Percentiles rank a stretch among this genome's conserved stretches.
phyloP scores from a whole-genome alignment of 257 asterid species.

The Galeopsis tetrahit region DNA sequence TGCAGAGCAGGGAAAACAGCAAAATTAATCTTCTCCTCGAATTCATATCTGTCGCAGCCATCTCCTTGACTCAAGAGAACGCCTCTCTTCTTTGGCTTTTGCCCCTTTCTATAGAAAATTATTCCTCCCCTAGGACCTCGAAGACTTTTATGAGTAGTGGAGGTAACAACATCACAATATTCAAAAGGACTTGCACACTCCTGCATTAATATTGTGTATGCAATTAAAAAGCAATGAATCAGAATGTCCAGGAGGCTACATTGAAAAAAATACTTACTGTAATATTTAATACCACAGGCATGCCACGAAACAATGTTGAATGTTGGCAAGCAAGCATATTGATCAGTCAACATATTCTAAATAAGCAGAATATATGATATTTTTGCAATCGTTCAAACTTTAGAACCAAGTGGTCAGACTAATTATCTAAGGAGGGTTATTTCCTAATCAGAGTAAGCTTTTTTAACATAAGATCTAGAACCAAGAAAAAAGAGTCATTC shows the following conservation, averaged over 20 bases:
- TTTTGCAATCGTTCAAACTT: background rate
- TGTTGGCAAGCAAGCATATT: constrained; percentile 9
- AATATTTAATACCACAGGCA: constrained; percentile 17
- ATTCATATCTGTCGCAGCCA: constrained; percentile 73
- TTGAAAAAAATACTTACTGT: background rate
- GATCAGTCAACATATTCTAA: background rate
- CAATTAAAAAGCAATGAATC: constrained; percentile 14
- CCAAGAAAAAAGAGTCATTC: background rate
- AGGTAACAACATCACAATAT: constrained; percentile 79
- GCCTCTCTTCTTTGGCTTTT: constrained; percentile 76
- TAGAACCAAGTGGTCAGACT: background rate
- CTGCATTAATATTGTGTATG: constrained; percentile 42
- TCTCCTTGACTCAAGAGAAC: constrained; percentile 76
- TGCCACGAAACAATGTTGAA: background rate
- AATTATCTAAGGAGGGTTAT: background rate
- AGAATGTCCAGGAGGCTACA: constrained; percentile 13
- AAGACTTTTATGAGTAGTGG: constrained; percentile 94
- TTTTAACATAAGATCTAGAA: constrained; percentile 5
- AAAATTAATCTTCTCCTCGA: constrained; percentile 86
- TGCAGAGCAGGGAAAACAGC: constrained; percentile 91
- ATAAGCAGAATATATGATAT: background rate
- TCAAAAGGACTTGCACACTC: constrained; percentile 81
- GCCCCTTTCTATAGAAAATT: constrained; percentile 82
- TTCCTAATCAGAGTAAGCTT: background rate
- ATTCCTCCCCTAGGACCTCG: constrained; percentile 96